Evolutionary conservation across 208 protist species (phyloP).

Genomic region (Blastocrithidia nonstop): DNA sequence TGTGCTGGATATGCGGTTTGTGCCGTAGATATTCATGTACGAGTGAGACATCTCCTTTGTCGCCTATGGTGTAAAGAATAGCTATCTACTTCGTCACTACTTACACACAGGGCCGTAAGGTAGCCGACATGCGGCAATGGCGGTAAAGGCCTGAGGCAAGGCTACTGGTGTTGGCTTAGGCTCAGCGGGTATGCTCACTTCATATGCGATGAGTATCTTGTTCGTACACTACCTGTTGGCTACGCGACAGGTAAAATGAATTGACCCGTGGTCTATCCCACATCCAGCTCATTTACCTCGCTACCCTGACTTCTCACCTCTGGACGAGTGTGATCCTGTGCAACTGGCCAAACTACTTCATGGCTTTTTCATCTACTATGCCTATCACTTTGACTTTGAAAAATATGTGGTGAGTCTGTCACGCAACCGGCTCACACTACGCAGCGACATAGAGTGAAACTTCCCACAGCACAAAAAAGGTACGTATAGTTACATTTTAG

Average conservation of each 20-base stretch:
- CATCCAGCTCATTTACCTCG: constrained; percentile 76
- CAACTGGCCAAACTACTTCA: constrained; percentile 57
- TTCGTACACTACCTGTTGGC: constrained; percentile 78
- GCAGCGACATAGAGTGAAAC: constrained; percentile 57
- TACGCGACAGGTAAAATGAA: constrained; percentile 56
- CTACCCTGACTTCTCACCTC: constrained; percentile 70
- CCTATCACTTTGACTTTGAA: constrained; percentile 70
- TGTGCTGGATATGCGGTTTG: constrained; percentile 61
- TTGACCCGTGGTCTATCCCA: constrained; percentile 75
- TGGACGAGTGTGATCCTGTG: constrained; percentile 50
- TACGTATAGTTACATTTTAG: constrained; percentile 67
- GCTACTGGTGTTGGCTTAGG: constrained; percentile 64
- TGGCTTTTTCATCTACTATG: constrained; percentile 82
- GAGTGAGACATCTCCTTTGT: constrained; percentile 85
- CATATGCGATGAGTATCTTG: constrained; percentile 77
- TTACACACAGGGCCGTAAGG: constrained; percentile 41
- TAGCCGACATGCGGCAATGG: constrained; percentile 68
- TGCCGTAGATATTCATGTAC: constrained; percentile 83
- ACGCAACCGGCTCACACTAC: constrained; percentile 30
- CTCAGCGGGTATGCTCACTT: constrained; percentile 74
- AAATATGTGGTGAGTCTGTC: constrained; percentile 63
- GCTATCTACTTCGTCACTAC: constrained; percentile 76
- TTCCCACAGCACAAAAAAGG: constrained; percentile 66
- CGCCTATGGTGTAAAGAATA: constrained; percentile 83
- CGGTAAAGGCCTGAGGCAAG: constrained; percentile 83